Conservation (phyloP, 257 asterid genomes). For the Solanum appendiculatum region DNA sequence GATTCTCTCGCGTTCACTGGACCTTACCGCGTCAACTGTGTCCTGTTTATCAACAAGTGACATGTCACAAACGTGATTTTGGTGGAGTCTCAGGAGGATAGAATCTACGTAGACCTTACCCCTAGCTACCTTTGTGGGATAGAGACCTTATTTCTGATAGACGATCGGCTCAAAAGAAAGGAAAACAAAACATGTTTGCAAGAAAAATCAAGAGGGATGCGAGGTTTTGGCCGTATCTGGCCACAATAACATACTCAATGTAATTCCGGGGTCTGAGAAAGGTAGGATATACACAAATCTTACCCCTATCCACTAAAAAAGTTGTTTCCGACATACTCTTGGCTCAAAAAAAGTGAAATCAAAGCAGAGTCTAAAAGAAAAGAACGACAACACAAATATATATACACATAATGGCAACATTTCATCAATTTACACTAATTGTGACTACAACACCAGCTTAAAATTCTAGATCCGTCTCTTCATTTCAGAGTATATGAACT, state of each 20-base stretch:
- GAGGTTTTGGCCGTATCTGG: not conserved
- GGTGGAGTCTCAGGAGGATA: not conserved
- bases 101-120: not conserved
- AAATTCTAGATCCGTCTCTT: not conserved
- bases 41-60: slow-evolving; percentile 38
- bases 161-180: not conserved
- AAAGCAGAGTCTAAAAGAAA: no score
- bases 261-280: accelerated
- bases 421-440: not conserved
- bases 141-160: not conserved
- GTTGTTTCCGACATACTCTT: no score
- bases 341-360: not conserved
- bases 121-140: not conserved
- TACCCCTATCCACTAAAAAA: not conserved
- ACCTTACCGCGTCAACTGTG: slow-evolving; percentile 88
- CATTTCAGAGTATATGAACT: not conserved
- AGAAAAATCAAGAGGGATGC: not conserved
- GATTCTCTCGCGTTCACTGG: slow-evolving; percentile 54
- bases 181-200: not conserved
- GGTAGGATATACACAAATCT: not conserved
- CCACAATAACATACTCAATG: no score
- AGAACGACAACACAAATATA: no score
- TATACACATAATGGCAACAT: not conserved
- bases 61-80: not conserved
- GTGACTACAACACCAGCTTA: not conserved